Evolutionary conservation across 306 rosid species (phyloP), one percentile per base, ranked within the genome.

Genomic region (Astragalus glycyphyllos): DNA sequence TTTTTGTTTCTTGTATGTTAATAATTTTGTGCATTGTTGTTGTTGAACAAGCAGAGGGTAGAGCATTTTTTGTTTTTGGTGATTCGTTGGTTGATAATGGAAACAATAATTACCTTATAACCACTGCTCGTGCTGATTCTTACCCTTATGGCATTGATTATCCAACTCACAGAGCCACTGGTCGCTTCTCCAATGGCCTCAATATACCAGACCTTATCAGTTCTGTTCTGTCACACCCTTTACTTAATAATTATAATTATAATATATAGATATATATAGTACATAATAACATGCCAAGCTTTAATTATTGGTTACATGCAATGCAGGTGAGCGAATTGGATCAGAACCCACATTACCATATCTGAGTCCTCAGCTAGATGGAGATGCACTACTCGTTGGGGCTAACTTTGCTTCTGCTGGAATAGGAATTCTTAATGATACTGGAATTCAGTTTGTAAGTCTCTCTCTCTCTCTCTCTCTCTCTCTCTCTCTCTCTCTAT

Each of bases 401-500:
- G 97, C 97, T 40, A 92, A 92, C 77, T 89, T 89, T 58, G 97
- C 97, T 58, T 92, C 97, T 20, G 97, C 97, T 15, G 97, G 97
- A 59, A 87, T 92, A 49, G 97, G 97, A 76, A 89, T 92, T 64
- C 96, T 91, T 47, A 91, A 91, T 37, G 97, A 91, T 82, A 91
- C 97, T 2, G 97, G 97, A 75, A 0, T 92, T 76, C 97, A 92
- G 71, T 92, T 92, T 86, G 97, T 92, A 75, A 81, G 86, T 3
- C 42, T n/a, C n/a, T n/a, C n/a, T n/a, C n/a, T n/a, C n/a, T n/a
- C n/a, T n/a, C n/a, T n/a, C n/a, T n/a, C n/a, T n/a, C n/a, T n/a
- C n/a, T n/a, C n/a, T n/a, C n/a, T n/a, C n/a, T n/a, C n/a, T n/a
- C n/a, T n/a, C n/a, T n/a, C n/a, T n/a, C n/a, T 46, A 11, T 11